phyloP scores from a whole-genome alignment of 2,329 filamentous ascomycete species.

The Alternaria atra region DNA sequence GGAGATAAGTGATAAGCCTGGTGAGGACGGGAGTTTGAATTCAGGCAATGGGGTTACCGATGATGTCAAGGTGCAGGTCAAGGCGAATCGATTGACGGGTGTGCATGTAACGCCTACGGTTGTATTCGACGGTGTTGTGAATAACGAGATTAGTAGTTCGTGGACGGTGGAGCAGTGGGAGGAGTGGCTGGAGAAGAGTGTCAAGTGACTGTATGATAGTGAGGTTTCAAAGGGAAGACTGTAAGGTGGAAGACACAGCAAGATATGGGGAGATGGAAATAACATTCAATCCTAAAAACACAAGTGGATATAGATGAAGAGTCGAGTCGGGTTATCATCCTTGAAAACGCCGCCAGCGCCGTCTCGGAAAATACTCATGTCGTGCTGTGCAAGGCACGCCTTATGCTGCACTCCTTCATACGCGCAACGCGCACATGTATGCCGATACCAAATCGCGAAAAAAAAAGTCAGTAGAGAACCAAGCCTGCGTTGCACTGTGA shows the following conservation, averaged over 20 bases:
- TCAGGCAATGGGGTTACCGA: conserved; percentile 82
- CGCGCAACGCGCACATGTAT: background rate
- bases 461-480: background rate
- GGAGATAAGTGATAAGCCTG: conserved; percentile 72
- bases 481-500: conserved; percentile 4
- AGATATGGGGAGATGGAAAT: background rate
- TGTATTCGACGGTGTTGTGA: conserved; percentile 85
- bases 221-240: background rate
- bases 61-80: conserved; percentile 84
- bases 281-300: conserved; percentile 3
- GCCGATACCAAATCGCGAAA: background rate
- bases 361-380: conserved; percentile 1
- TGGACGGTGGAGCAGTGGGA: conserved; percentile 86
- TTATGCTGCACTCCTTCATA: conserved; percentile 8
- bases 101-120: conserved; percentile 93
- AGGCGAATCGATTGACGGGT: conserved; percentile 78
- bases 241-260: background rate
- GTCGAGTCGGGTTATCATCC: conserved; percentile 9
- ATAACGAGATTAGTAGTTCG: conserved; percentile 77
- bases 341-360: conserved; percentile 4
- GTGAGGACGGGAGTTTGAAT: conserved; percentile 75
- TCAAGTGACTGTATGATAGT: conserved; percentile 57
- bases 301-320: conserved; percentile 3
- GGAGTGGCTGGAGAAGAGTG: conserved; percentile 77
- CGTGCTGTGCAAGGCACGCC: conserved; percentile 6